phyloP scores from a whole-genome alignment of 257 asterid genomes.

The Solanum paucissectum region DNA sequence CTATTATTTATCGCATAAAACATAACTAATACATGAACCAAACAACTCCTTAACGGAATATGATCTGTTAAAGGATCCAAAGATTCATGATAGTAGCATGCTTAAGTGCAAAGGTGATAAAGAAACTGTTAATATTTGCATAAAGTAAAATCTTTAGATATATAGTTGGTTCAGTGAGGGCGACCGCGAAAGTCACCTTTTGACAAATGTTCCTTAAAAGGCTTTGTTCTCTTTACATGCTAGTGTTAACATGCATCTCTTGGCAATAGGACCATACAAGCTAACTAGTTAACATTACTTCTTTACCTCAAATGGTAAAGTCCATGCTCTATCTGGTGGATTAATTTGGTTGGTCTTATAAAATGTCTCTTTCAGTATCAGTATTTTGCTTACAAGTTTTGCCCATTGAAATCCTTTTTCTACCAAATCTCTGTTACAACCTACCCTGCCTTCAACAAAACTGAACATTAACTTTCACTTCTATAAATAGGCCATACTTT shows the following conservation, averaged over 20 bases:
- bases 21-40: neutral
- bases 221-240: neutral
- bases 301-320: neutral
- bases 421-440: conserved; percentile 8
- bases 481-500: neutral
- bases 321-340: neutral
- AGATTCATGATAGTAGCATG: neutral
- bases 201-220: neutral
- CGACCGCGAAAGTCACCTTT: neutral
- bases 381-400: conserved; percentile 18
- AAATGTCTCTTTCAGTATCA: conserved; percentile 15
- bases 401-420: neutral
- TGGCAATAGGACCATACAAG: neutral
- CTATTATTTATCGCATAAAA: neutral
- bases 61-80: neutral
- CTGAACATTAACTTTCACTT: neutral
- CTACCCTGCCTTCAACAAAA: conserved; percentile 6
- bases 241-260: neutral
- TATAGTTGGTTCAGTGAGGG: neutral
- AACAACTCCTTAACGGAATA: neutral
- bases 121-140: neutral
- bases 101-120: neutral
- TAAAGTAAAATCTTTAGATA: neutral
- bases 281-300: neutral
- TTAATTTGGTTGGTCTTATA: neutral